phyloP scores from a whole-genome alignment of 345 rosid genomes.

The Erucastrum elatum region DNA sequence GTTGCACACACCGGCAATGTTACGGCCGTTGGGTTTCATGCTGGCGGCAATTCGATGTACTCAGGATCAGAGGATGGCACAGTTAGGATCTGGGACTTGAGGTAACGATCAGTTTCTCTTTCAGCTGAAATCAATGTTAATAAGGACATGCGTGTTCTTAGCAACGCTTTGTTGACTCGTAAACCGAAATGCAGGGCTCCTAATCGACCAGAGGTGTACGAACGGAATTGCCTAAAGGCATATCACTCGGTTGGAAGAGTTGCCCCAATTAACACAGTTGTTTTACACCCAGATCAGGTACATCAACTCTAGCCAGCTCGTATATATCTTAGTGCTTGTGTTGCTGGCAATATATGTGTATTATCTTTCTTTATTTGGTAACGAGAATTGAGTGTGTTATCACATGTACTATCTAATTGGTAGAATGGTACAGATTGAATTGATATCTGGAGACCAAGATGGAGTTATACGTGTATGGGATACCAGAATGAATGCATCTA shows the following conservation, averaged over 20 bases:
- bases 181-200: slow-evolving; percentile 67
- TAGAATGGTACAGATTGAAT: slow-evolving; percentile 58
- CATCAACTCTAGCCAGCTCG: background rate
- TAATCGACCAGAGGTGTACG: slow-evolving; percentile 81
- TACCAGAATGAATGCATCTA: slow-evolving; percentile 83
- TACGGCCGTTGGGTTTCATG: slow-evolving; percentile 94
- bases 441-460: slow-evolving; percentile 92
- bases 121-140: background rate
- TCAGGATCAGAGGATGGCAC: slow-evolving; percentile 99
- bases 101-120: slow-evolving; percentile 40
- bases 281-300: slow-evolving; percentile 97
- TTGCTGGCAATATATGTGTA: background rate
- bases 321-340: background rate
- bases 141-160: background rate
- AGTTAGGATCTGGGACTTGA: slow-evolving; percentile 92
- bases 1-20: slow-evolving; percentile 90
- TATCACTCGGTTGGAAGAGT: slow-evolving; percentile 27
- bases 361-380: background rate
- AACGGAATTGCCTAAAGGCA: slow-evolving; percentile 37
- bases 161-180: background rate
- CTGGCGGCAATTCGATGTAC: slow-evolving; percentile 96
- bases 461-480: slow-evolving; percentile 94
- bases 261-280: slow-evolving; percentile 88
- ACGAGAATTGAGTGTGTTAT: background rate
- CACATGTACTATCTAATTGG: slow-evolving; percentile 2